phyloP scores from a whole-genome alignment of 2,329 filamentous ascomycete species.

The Cytospora leucostoma region DNA sequence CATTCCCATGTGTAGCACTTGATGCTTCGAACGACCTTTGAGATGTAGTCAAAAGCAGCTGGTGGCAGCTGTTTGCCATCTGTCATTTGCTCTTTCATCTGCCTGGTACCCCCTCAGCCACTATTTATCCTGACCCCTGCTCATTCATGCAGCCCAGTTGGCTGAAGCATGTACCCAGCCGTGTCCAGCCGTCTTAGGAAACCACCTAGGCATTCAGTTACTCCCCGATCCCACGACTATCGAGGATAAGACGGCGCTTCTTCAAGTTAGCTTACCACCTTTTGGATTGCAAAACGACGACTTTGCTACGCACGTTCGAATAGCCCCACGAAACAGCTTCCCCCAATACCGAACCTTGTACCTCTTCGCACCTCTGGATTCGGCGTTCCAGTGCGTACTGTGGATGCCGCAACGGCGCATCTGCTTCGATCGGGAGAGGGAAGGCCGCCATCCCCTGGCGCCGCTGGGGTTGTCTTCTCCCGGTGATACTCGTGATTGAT shows the following conservation, averaged over 20 bases:
- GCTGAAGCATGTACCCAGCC: background rate
- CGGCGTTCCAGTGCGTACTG: background rate
- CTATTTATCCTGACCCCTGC: background rate
- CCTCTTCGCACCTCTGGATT: background rate
- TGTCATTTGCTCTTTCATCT: background rate
- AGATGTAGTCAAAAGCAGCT: background rate
- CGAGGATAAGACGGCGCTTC: background rate
- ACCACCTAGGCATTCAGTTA: background rate
- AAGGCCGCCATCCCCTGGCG: background rate
- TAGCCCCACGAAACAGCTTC: background rate
- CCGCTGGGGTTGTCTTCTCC: background rate
- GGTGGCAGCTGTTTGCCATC: background rate
- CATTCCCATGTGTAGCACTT: background rate
- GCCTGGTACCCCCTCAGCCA: background rate
- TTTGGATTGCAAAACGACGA: background rate
- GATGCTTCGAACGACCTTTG: background rate
- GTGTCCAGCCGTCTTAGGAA: background rate
- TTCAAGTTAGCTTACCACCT: background rate
- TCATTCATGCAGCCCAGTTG: background rate
- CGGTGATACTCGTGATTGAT: background rate
- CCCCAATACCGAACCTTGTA: background rate
- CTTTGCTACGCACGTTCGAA: background rate
- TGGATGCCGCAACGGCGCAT: background rate
- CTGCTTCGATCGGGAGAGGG: background rate
- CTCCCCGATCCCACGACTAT: background rate